These are phyloP conservation scores for Sugiyamaella xylanicola DNA, from an alignment of 1,139 yeast genomes.

Conservation along the genomic window DNA sequence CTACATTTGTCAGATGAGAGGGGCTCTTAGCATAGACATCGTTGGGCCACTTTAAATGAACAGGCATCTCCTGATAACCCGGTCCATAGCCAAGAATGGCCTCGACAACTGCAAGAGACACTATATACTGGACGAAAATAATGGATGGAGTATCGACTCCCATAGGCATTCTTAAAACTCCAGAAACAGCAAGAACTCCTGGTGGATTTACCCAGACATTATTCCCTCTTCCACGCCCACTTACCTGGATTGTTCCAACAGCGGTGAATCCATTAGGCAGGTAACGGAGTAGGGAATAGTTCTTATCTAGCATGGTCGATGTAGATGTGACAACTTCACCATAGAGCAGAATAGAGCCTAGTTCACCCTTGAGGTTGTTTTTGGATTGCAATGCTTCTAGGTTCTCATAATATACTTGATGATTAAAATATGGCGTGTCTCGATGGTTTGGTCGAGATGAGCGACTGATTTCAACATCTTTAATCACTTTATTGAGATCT, in stretches of 20 bases:
- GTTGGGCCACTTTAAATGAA: slow-evolving; percentile 94
- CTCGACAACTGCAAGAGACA: slow-evolving; percentile 80
- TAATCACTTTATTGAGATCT: slow-evolving; percentile 58
- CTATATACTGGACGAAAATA: slow-evolving; percentile 83
- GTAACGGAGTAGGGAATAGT: slow-evolving; percentile 56
- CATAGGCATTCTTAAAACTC: slow-evolving; percentile 62
- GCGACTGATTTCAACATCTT: slow-evolving; percentile 54
- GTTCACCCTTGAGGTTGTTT: slow-evolving; percentile 35
- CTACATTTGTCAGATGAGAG: slow-evolving; percentile 44
- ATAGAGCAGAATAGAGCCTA: slow-evolving; percentile 70
- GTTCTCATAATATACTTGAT: slow-evolving; percentile 54
- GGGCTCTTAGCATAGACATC: slow-evolving; percentile 81
- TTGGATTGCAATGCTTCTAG: slow-evolving; percentile 45
- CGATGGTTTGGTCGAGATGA: slow-evolving; percentile 48
- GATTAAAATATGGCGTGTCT: slow-evolving; percentile 72
- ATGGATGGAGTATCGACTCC: slow-evolving; percentile 40
- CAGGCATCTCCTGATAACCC: slow-evolving; percentile 74
- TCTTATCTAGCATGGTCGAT: slow-evolving; percentile 72
- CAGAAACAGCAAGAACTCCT: slow-evolving; percentile 86
- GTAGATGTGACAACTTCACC: slow-evolving; percentile 94
- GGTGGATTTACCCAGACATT: slow-evolving; percentile 94
- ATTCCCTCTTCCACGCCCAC: slow-evolving; percentile 94
- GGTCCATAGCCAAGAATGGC: slow-evolving; percentile 67
- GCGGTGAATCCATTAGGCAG: slow-evolving; percentile 73
- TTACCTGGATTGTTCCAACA: slow-evolving; percentile 81